Conservation (phyloP, 2,329 filamentous ascomycete species). For the Clonostachys rhizophaga region DNA sequence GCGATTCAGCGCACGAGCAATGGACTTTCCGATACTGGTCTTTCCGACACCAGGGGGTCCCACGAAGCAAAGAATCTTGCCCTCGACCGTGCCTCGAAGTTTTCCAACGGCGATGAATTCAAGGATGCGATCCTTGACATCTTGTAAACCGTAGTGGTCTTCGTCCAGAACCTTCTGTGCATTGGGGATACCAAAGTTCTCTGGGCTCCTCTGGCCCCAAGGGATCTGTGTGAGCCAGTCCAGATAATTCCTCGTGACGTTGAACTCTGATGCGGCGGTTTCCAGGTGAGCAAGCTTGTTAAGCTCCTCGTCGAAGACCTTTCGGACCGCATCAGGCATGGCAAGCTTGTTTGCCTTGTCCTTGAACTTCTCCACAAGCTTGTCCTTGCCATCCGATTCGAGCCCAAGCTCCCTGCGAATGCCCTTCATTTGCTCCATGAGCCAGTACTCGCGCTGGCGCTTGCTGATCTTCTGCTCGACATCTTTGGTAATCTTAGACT, state of each 20-base stretch:
- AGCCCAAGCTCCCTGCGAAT: conserved; percentile 93
- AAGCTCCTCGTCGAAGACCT: conserved; percentile 96
- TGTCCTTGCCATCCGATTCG: conserved; percentile 97
- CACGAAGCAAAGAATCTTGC: conserved; percentile 97
- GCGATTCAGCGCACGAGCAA: conserved; percentile 87
- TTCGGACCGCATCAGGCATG: conserved; percentile 95
- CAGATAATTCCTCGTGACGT: conserved; percentile 95
- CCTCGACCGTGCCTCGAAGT: conserved; percentile 91
- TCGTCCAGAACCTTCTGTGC: conserved; percentile 89
- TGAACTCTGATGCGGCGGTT: conserved; percentile 94
- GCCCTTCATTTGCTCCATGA: conserved; percentile 99
- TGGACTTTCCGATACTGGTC: conserved; percentile 98
- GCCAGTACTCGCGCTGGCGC: conserved; percentile 93
- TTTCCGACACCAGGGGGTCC: conserved; percentile 97
- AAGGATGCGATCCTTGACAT: conserved; percentile 96
- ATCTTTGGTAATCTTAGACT: conserved; percentile 96
- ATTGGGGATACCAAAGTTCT: conserved; percentile 94
- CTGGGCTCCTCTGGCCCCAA: conserved; percentile 90
- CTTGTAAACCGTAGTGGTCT: conserved; percentile 94
- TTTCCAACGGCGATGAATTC: conserved; percentile 99
- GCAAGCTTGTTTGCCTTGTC: conserved; percentile 90
- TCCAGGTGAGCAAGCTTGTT: conserved; percentile 96
- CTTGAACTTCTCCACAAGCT: conserved; percentile 94
- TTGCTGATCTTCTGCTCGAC: conserved; percentile 98
- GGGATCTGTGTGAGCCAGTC: conserved; percentile 99